Evolutionary conservation across 1,284 basidiomycete genomes (phyloP).

Genomic region (Ganoderma leucocontextum): DNA sequence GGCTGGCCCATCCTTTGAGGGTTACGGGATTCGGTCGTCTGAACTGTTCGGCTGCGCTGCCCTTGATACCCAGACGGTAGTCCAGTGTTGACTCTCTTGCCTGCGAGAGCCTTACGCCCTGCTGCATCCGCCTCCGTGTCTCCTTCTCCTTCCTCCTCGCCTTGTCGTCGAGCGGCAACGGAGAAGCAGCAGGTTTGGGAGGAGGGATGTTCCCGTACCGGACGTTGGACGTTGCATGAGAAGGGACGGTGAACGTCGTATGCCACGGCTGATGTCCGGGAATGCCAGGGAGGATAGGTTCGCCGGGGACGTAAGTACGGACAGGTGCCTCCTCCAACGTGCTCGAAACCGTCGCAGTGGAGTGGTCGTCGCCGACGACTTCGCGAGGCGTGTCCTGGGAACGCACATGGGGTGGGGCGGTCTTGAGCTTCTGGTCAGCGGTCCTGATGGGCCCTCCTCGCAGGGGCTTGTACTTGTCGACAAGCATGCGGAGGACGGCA

Average conservation of each 20-base stretch:
- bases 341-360: background rate
- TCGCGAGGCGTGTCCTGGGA: constrained; percentile 17
- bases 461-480: constrained; percentile 86
- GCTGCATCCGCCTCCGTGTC: constrained; percentile 57
- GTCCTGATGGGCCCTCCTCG: constrained; percentile 67
- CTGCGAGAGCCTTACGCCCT: constrained; percentile 64
- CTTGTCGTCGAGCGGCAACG: constrained; percentile 56
- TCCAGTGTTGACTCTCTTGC: constrained; percentile 81
- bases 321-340: constrained; percentile 18
- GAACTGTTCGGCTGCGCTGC: constrained; percentile 43
- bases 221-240: constrained; percentile 60
- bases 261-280: constrained; percentile 75
- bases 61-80: constrained; percentile 68
- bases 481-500: constrained; percentile 83
- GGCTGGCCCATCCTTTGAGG: constrained; percentile 76
- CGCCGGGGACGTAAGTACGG: constrained; percentile 30
- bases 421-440: constrained; percentile 79
- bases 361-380: constrained; percentile 7
- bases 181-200: constrained; percentile 37
- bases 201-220: constrained; percentile 53
- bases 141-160: constrained; percentile 60
- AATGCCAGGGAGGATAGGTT: constrained; percentile 59
- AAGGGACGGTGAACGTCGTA: constrained; percentile 69
- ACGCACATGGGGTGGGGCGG: constrained; percentile 49
- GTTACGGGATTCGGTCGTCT: constrained; percentile 61